Conservation (phyloP, 352 stramenopile genomes). For the Pythium chondricola region DNA sequence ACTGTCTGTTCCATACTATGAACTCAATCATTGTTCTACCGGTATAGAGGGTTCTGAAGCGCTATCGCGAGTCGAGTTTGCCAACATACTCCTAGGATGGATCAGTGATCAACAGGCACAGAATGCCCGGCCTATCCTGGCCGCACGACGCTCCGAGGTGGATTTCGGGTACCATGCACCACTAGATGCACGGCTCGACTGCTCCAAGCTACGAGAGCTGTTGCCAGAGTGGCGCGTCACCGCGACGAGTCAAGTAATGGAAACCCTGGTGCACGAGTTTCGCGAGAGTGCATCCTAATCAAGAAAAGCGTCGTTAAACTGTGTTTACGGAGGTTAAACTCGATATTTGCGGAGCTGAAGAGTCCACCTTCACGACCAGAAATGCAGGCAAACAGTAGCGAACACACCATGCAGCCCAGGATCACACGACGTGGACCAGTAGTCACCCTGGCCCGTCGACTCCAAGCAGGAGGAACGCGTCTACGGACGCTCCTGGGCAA, state of each 20-base stretch:
- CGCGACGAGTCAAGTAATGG: constrained; percentile 5
- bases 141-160: constrained; percentile 19
- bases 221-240: constrained; percentile 20
- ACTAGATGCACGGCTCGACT: constrained; percentile 39
- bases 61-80: constrained; percentile 44
- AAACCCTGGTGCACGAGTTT: neutral
- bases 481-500: constrained; percentile 17
- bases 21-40: neutral
- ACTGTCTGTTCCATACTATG: too few relatives aligned
- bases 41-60: constrained; percentile 33
- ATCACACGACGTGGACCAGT: too few relatives aligned
- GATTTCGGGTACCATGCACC: constrained; percentile 44
- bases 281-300: too few relatives aligned
- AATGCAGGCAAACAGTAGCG: too few relatives aligned
- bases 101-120: constrained; percentile 16
- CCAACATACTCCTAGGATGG: constrained; percentile 25
- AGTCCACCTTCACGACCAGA: too few relatives aligned
- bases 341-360: too few relatives aligned
- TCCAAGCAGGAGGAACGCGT: too few relatives aligned
- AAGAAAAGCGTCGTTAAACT: too few relatives aligned
- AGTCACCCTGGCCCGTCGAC: too few relatives aligned
- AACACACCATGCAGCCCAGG: too few relatives aligned
- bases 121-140: constrained; percentile 20
- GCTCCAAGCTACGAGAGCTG: constrained; percentile 13
- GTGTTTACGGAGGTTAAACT: too few relatives aligned